Evolutionary conservation across 2,329 filamentous ascomycete genomes (phyloP).

Genomic region (Tolypocladium endophyticum): DNA sequence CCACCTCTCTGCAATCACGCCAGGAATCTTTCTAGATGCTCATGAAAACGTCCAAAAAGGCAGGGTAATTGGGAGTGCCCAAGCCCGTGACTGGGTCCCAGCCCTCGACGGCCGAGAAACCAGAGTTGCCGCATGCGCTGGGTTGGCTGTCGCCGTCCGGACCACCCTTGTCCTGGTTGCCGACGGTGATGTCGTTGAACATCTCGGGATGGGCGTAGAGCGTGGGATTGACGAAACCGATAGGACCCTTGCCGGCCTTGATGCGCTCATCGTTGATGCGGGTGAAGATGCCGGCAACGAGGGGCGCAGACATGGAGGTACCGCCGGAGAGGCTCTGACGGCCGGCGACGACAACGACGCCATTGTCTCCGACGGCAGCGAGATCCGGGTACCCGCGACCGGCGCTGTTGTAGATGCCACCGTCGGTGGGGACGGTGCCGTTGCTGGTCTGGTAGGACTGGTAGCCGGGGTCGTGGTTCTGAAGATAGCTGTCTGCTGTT

Average conservation of each 20-base stretch:
- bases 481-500: conserved; percentile 5
- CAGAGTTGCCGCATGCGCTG: conserved; percentile 8
- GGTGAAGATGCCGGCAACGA: conserved; percentile 22
- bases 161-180: conserved; percentile 9
- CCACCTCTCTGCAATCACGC: neutral
- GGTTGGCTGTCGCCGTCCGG: neutral
- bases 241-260: conserved; percentile 14
- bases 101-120: conserved; percentile 9
- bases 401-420: neutral
- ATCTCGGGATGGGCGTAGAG: conserved; percentile 6
- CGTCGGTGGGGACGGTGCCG: neutral
- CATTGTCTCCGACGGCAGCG: neutral
- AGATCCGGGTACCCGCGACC: neutral
- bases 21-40: neutral
- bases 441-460: neutral
- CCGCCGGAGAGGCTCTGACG: conserved; percentile 32
- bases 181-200: conserved; percentile 7
- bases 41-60: conserved; percentile 31
- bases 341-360: conserved; percentile 27
- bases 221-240: conserved; percentile 24
- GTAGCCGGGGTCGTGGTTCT: neutral
- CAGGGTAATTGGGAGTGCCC: conserved; percentile 9
- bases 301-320: conserved; percentile 30
- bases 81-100: conserved; percentile 11
- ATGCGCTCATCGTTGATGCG: conserved; percentile 19